These are phyloP conservation scores for Crithidia sp. DNA, from an alignment of 208 protist genomes.

Conservation along the genomic window DNA sequence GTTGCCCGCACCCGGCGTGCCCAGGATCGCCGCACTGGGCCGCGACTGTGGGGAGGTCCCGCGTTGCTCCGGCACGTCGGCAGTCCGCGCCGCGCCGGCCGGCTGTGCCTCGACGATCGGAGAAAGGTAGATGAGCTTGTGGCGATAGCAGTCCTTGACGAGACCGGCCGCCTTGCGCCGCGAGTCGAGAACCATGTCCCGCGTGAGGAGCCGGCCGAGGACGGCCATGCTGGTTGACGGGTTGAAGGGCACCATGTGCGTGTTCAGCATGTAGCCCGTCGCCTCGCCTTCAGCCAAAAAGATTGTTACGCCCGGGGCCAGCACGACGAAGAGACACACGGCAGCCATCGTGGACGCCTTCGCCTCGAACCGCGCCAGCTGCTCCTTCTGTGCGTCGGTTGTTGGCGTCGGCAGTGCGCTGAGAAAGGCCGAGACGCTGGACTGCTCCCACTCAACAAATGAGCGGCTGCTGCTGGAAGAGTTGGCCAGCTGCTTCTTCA, in stretches of 20 bases:
- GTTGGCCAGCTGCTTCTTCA: conserved; percentile 16
- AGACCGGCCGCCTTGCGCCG: conserved; percentile 13
- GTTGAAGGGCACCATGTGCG: conserved; percentile 39
- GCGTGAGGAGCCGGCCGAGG: conserved; percentile 32
- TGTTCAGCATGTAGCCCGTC: conserved; percentile 37
- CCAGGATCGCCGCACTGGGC: too few relatives aligned
- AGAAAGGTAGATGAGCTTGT: conserved; percentile 22
- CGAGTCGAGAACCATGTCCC: conserved; percentile 11
- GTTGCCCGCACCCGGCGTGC: not conserved
- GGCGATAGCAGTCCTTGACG: conserved; percentile 20
- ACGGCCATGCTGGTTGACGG: conserved; percentile 38
- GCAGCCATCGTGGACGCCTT: conserved; percentile 2
- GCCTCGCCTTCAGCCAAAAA: conserved; percentile 32
- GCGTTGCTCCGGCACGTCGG: too few relatives aligned
- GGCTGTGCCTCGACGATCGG: not conserved
- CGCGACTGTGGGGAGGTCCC: too few relatives aligned
- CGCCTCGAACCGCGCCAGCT: conserved; percentile 18
- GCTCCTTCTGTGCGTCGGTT: conserved; percentile 6
- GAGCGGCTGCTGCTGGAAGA: conserved; percentile 25
- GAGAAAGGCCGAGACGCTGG: conserved; percentile 3
- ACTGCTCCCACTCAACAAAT: conserved; percentile 33
- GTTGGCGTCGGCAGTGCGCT: conserved; percentile 16
- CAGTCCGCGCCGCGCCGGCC: too few relatives aligned
- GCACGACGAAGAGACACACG: conserved; percentile 31
- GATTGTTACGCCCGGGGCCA: conserved; percentile 44